Base-by-base conservation (phyloP, 306 rosid genomes). In the Gastrolobium villosum region DNA sequence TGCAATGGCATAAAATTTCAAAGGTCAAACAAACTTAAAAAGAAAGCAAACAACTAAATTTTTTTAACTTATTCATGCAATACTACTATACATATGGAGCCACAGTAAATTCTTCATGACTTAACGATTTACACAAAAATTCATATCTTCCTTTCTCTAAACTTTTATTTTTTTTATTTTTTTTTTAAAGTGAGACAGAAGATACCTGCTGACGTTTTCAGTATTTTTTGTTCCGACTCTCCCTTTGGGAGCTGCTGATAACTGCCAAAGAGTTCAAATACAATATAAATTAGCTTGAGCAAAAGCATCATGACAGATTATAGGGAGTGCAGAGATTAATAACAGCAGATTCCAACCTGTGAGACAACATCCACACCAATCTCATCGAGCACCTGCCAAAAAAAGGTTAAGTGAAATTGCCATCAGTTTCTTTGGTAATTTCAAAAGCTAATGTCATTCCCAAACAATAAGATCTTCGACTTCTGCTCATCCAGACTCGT, bases 161-260 rank as follows among this genome's bases (percentile, higher is more conserved):
- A 30, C 28, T 34, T 78, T 5, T 30, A 1, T 40, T 37, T 43
- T 40, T 7, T 8, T 9, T 5, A 30, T 2, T 40, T 37, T 43
- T 40, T 7, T 4, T 4, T 70, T 32, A 41, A 13, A 13, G 74
- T 55, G 8, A 53, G 15, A 26, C 30, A 71, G 60, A 55, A 43
- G 20, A 74, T 88, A 96, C 99, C 98, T 96, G 90, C 93, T 28
- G 32, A 72, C 97, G 71, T 83, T 88, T 88, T 78, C 96, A 15
- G 98, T 64, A 70, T 76, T 93, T 89, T 86, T 96, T 49, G 88
- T 53, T 10, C 81, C 89, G 59, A 93, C 85, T 88, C 89, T 91
- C 83, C 98, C 99, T 85, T 91, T 96, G 11, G 99, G 99, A 84
- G 97, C 99, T 31, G 91, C 84, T 81, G 99, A 93, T 72, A 96